Base-by-base conservation (phyloP, 805 yeast genomes). In the Phaffomyces opuntiae region DNA sequence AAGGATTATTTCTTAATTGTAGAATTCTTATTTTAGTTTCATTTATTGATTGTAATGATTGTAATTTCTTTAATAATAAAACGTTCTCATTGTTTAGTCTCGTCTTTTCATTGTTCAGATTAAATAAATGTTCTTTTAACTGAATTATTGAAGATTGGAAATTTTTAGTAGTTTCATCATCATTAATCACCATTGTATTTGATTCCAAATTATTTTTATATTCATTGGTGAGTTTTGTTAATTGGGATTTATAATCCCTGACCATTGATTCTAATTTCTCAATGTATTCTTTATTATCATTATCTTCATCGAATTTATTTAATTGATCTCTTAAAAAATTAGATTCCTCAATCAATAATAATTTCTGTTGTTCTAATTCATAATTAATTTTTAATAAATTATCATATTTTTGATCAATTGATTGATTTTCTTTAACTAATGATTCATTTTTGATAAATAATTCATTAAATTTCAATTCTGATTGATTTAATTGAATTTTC, bases 1-100 rank as follows among this genome's bases (percentile, higher is more conserved):
- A 72, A 2, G 95, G 95, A 58, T 83, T 86, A 31, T 77, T 72
- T 39, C 81, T 71, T 46, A 85, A 62, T 59, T 84, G 84, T 13
- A 87, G 60, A 2, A 87, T 70, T 43, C 80, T 72, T 2, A 72
- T 52, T 42, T 67, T 69, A 36, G 67, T 67, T 39, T 64, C 68
- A 38, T 67, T 67, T 27, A 67, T 48, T 4, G 56, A 55, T 31
- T 64, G 60, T 14, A 67, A 50, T 2, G 65, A 55, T 34, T 67
- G 61, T 13, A 70, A 42, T 42, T 73, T 74, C 16, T 64, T 62
- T 11, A 68, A 62, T 36, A 77, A 55, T 1, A 62, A 49, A 5
- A 57, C 59, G 4, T 68, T 59, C 35, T 69, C 64, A 27, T 63
- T 66, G 48, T 68, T 65, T 7, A 68, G 51, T 36, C 62, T 65